phyloP scores from a whole-genome alignment of 2,329 filamentous ascomycete species.

The Stemphylium lycopersici region DNA sequence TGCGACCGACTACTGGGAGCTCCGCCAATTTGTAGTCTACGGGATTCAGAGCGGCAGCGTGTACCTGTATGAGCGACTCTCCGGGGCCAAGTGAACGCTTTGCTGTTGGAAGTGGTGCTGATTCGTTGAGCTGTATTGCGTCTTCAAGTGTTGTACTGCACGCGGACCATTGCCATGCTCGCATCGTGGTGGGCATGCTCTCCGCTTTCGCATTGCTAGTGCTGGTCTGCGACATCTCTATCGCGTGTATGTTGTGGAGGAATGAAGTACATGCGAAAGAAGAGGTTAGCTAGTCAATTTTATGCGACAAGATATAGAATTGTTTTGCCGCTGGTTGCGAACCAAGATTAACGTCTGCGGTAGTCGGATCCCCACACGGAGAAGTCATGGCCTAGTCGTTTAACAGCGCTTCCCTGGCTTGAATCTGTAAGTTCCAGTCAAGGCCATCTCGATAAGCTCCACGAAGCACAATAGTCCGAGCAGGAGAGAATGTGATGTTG shows the following conservation, averaged over 20 bases:
- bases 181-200: slow-evolving; percentile 25
- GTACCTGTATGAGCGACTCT: slow-evolving; percentile 22
- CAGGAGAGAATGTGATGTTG: background rate
- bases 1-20: slow-evolving; percentile 21
- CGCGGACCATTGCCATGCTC: slow-evolving; percentile 31
- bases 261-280: background rate
- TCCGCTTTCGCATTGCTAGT: background rate
- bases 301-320: slow-evolving; percentile 4
- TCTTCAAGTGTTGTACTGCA: slow-evolving; percentile 20
- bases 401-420: background rate
- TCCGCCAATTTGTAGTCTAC: slow-evolving; percentile 32
- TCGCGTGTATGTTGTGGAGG: background rate
- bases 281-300: background rate
- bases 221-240: slow-evolving; percentile 7
- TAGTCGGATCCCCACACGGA: slow-evolving; percentile 14
- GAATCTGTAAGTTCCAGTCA: background rate
- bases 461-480: accelerated
- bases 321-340: background rate
- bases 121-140: slow-evolving; percentile 15
- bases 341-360: background rate
- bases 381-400: background rate
- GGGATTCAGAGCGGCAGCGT: slow-evolving; percentile 30
- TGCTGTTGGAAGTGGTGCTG: slow-evolving; percentile 9
- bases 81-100: slow-evolving; percentile 11
- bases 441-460: too few species aligned